Percentiles rank a stretch among this genome's conserved stretches.
Evolutionary conservation across 345 rosid genomes (phyloP).

Genomic region (Hypericum androsaemum): DNA sequence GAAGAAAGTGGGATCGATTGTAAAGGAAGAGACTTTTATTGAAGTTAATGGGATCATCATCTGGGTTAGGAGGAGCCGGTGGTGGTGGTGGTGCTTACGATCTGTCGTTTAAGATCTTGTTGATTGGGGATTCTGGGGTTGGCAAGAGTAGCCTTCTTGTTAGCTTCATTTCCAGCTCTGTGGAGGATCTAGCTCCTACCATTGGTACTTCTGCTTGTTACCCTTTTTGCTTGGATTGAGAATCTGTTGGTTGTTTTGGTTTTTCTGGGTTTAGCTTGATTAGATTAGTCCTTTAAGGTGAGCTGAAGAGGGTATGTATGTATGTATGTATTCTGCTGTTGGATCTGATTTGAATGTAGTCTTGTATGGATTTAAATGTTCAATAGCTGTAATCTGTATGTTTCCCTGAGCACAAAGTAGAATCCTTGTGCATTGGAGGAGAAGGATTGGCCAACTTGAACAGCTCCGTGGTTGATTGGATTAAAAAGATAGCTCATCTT

Average conservation of each 20-base stretch:
- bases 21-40: slow-evolving; percentile 6
- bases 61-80: not conserved
- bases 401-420: not conserved
- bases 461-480: no score
- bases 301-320: no score
- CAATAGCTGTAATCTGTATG: slow-evolving; percentile 2
- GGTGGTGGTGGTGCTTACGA: slow-evolving; percentile 17
- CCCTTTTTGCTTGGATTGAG: no score
- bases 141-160: slow-evolving; percentile 48
- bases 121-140: slow-evolving; percentile 52
- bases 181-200: slow-evolving; percentile 40
- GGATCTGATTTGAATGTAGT: no score
- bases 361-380: no score
- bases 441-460: not conserved
- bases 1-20: not conserved
- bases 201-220: slow-evolving; percentile 20
- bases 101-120: slow-evolving; percentile 37
- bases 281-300: no score
- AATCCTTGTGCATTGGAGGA: no score
- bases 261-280: no score
- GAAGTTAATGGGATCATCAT: not conserved
- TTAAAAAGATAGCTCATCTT: no score
- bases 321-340: no score
- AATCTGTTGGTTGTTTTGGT: no score
- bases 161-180: slow-evolving; percentile 30